A percentile compares a stretch with the other conserved stretches of the same genome.
Conservation (phyloP, 2,329 filamentous ascomycete genomes). For the Aspergillus piperis region DNA sequence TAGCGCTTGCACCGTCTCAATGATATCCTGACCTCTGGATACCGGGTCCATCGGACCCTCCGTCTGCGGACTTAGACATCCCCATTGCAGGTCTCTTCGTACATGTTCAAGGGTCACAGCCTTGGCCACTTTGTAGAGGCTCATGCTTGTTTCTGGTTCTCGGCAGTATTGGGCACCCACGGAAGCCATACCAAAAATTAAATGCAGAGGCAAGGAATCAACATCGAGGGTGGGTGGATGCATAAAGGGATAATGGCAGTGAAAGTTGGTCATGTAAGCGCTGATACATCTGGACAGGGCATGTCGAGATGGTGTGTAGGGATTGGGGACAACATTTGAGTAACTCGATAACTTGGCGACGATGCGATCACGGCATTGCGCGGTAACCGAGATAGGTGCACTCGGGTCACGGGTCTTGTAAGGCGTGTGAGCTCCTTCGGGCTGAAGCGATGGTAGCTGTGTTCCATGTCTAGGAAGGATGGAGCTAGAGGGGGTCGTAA, state of each 20-base stretch:
- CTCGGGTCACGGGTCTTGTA: slow-evolving; percentile 30
- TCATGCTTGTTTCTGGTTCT: slow-evolving; percentile 36
- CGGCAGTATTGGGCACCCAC: slow-evolving; percentile 36
- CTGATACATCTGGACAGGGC: slow-evolving; percentile 37
- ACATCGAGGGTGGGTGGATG: slow-evolving; percentile 35
- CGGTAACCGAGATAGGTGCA: slow-evolving; percentile 33
- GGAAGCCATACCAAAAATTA: slow-evolving; percentile 35
- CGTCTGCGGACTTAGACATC: slow-evolving; percentile 7
- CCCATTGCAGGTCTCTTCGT: slow-evolving; percentile 31
- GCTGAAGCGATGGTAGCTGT: slow-evolving; percentile 36
- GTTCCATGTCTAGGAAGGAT: slow-evolving; percentile 36
- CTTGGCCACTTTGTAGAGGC: slow-evolving; percentile 35
- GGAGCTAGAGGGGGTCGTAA: slow-evolving; percentile 30
- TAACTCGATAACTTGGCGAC: slow-evolving; percentile 25
- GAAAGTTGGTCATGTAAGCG: slow-evolving; percentile 35
- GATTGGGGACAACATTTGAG: slow-evolving; percentile 30
- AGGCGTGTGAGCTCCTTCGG: slow-evolving; percentile 30
- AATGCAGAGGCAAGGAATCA: slow-evolving; percentile 26
- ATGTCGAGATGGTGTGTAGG: slow-evolving; percentile 34
- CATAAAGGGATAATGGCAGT: slow-evolving; percentile 37
- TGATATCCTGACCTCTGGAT: slow-evolving; percentile 25
- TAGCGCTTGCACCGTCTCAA: slow-evolving; percentile 33
- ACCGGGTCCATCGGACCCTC: slow-evolving; percentile 10
- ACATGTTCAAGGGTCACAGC: slow-evolving; percentile 35
- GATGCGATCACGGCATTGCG: slow-evolving; percentile 34